Evolutionary conservation across 768 basidiomycete species (phyloP).

Genomic region (Boletus rex-veris): DNA sequence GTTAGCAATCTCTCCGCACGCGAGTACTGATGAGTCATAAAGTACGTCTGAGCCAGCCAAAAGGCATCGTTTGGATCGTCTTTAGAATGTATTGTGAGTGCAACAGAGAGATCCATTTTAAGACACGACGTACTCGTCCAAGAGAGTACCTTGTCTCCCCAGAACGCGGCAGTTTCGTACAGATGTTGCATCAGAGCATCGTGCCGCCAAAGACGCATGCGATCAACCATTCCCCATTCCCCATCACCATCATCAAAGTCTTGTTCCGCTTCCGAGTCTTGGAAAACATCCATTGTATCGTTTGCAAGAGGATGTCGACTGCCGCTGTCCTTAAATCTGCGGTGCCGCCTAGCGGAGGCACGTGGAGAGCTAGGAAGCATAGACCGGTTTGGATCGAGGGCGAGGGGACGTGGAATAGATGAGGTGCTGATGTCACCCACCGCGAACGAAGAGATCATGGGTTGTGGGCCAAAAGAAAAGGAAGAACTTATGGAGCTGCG

Average conservation of each 20-base stretch:
- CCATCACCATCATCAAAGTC: conserved; percentile 54
- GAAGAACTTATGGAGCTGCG: conserved; percentile 73
- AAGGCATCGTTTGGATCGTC: conserved; percentile 98
- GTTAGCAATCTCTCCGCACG: conserved; percentile 90
- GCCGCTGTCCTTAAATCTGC: conserved; percentile 52
- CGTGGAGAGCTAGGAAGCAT: conserved; percentile 71
- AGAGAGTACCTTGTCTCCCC: conserved; percentile 95
- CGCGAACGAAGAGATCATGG: conserved; percentile 66
- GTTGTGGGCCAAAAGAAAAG: conserved; percentile 81
- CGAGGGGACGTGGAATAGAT: conserved; percentile 51
- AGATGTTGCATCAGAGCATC: conserved; percentile 99
- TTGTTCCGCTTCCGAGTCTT: conserved; percentile 58
- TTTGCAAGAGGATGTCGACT: conserved; percentile 71
- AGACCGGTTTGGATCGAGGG: conserved; percentile 79
- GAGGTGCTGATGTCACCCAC: conserved; percentile 61
- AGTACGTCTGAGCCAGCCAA: conserved; percentile 98
- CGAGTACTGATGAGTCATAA: conserved; percentile 92
- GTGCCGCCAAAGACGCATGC: conserved; percentile 95
- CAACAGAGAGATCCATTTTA: not conserved
- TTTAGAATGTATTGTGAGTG: conserved; percentile 29
- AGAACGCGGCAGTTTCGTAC: conserved; percentile 95
- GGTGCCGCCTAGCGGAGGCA: conserved; percentile 59
- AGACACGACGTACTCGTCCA: conserved; percentile 79
- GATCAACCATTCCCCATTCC: conserved; percentile 87
- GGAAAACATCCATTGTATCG: conserved; percentile 71